Conservation (phyloP, 2,329 filamentous ascomycete genomes). For the Colletotrichum cordylinicola region DNA sequence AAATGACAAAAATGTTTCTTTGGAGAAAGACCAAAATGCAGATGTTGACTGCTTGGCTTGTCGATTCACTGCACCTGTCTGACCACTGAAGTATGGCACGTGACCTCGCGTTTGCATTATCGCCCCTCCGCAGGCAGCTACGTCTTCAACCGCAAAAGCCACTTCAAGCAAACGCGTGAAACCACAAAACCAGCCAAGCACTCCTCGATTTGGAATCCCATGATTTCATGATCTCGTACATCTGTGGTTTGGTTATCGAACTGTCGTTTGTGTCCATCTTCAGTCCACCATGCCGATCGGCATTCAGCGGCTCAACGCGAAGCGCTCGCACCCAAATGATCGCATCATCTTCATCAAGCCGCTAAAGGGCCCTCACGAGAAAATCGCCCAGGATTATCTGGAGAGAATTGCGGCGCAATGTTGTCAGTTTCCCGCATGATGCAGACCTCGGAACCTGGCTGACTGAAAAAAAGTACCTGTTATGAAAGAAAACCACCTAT, state of each 20-base stretch:
- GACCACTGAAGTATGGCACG: background rate
- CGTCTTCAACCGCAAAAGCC: background rate
- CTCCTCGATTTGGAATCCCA: background rate
- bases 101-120: conserved; percentile 5
- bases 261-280: background rate
- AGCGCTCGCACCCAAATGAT: conserved; percentile 75
- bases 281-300: conserved; percentile 73
- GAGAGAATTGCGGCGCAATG: conserved; percentile 84
- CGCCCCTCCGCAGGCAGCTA: background rate
- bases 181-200: background rate
- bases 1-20: background rate
- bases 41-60: fast-evolving
- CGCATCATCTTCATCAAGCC: conserved; percentile 88
- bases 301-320: conserved; percentile 80
- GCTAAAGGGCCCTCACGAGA: conserved; percentile 67
- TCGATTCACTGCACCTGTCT: background rate
- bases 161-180: background rate
- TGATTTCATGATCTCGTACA: background rate
- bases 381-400: conserved; percentile 71
- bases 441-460: background rate
- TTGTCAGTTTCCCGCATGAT: conserved; percentile 43
- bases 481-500: conserved; percentile 70
- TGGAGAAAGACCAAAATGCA: background rate
- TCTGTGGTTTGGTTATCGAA: fast-evolving
- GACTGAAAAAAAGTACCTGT: conserved; percentile 60